These are phyloP conservation scores for Zygoascus sp. DNA, from an alignment of 1,139 yeast genomes.

Conservation along the genomic window DNA sequence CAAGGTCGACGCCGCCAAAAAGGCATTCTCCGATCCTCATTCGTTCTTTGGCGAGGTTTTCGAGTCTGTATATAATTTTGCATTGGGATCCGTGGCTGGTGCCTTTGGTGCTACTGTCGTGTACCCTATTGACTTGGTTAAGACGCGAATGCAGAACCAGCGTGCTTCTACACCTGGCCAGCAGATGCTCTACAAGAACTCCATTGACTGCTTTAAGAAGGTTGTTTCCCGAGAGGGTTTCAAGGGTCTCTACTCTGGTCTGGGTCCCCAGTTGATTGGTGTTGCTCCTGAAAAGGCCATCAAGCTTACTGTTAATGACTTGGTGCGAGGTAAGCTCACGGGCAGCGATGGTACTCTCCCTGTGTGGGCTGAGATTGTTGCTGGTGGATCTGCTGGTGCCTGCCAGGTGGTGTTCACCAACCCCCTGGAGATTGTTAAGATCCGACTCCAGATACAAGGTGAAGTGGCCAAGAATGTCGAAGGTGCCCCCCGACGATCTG, in stretches of 20 bases:
- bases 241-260: conserved; percentile 86
- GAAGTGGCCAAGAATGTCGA: conserved; percentile 48
- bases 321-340: conserved; percentile 71
- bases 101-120: conserved; percentile 98
- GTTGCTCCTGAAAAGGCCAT: conserved; percentile 99
- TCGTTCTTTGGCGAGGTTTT: conserved; percentile 48
- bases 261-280: conserved; percentile 91
- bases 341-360: conserved; percentile 53
- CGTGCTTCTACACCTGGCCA: conserved; percentile 55
- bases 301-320: conserved; percentile 89
- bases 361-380: conserved; percentile 67
- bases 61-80: conserved; percentile 82
- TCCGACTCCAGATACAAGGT: conserved; percentile 92
- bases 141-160: conserved; percentile 97
- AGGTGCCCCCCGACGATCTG: conserved; percentile 46
- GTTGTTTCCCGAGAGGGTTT: conserved; percentile 76
- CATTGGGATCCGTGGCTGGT: conserved; percentile 92
- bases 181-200: conserved; percentile 60
- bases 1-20: conserved; percentile 41
- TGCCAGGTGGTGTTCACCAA: conserved; percentile 96
- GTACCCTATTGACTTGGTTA: conserved; percentile 92
- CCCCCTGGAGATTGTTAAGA: conserved; percentile 93
- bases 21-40: conserved; percentile 38
- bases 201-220: conserved; percentile 80
- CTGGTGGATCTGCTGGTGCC: conserved; percentile 95